Base-by-base conservation (phyloP, 225 moss, liverwort and hornwort species). In the Sphagnum tenellum region DNA sequence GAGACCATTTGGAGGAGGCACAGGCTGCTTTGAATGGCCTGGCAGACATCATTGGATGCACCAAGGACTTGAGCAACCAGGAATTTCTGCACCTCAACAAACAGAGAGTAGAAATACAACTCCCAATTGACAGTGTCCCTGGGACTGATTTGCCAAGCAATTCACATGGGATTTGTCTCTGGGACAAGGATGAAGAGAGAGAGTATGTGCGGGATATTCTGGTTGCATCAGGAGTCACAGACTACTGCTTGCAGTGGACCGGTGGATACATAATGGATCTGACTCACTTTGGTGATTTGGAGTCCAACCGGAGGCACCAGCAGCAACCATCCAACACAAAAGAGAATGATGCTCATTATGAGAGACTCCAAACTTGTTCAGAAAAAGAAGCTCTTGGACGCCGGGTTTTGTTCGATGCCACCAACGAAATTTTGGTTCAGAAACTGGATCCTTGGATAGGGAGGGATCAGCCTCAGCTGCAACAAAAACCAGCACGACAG, bases 401-500 rank as follows among this genome's bases (percentile, higher is more conserved):
- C 11, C 84, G 75, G 52, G 47, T 81, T 5, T 73, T 84, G 8
- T 84, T 84, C 53, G 84, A 84, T 47, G 75, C 75, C 10, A 78
- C 81, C 12, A 75, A 81, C 62, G 84, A 84, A 50, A 69, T 84
- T 45, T 70, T 84, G 73, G 79, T 72, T 44, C 72, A 67, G 7
- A 5, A 72, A 60, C 65, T 79, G 67, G 29, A 29, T 29, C 75
- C 68, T 0, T 72, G 70, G 75, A 64, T 59, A 3, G 73, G 78
- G 44, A 54, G 78, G 4, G 65, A 55, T 57, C 13, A 55, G 47
- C 71, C 66, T 11, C 69, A 71, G 48, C 12, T 81, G 64, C 70
- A 74, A 45, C 82, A 61, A 60, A 69, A 80, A 49, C 89, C 89
- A 29, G 69, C 75, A 14, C 83, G 94, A 10, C 77, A 83, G 69